Base-by-base conservation (phyloP, 148 eudicot species). In the Rheum nobile region DNA sequence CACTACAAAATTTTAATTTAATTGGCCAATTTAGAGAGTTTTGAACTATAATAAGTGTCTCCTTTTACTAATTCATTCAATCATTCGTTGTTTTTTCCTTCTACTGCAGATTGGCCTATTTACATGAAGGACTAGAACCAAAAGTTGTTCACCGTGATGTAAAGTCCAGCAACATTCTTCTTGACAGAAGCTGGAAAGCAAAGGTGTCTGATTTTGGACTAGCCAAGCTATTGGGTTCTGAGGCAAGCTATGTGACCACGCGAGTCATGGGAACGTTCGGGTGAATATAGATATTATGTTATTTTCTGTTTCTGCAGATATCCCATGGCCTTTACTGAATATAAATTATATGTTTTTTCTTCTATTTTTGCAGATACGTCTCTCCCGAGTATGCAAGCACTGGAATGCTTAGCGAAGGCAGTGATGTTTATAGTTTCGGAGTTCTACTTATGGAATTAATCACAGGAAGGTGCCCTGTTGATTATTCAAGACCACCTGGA, bases 231-330 rank as follows among this genome's bases (percentile, higher is more conserved):
- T 77, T 94, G 80, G 98, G 98, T 69, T 76, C 98, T 0, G 98
- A 88, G 77, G 90, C 87, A 76, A 94, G 88, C 87, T 83, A 91
- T 70, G 96, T 94, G 72, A 91, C 98, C 57, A 94, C 98, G 24
- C 82, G 98, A 81, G 97, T 94, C 24, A 94, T 94, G 98, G 98
- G 98, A 71, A 94, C 98, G 71, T 94, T 94, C 47, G 98, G 97
- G 98, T 94, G 70, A 52, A 90, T 84, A 6, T 4, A 14, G 0
- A 16, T 17, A 12, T 32, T 65, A 26, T 75, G 54, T 74, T 71
- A 72, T 74, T 57, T 24, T 28, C 34, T 35, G 12, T 47, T 21
- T n/a, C 41, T 52, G 46, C 34, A 32, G 44, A n/a, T 74, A 8
- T 72, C 37, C 6, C 7, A 54, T 52, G 38, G 21, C 24, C 59